Base-by-base conservation (phyloP, 768 basidiomycete genomes). In the Mycena floridula region DNA sequence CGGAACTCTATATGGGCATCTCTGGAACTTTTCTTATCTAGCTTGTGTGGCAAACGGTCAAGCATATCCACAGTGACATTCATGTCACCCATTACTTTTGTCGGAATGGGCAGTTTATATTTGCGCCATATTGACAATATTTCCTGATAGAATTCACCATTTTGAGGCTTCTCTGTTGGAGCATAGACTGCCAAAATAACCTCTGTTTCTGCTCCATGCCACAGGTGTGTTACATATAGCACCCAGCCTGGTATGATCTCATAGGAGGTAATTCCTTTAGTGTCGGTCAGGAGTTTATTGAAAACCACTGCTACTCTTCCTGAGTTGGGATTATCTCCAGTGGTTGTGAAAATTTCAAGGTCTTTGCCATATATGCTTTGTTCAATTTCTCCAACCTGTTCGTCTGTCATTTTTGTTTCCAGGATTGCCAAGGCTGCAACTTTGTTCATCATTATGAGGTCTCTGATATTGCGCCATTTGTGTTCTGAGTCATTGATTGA, bases 131-230 rank as follows among this genome's bases (percentile, higher is more conserved):
- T 1, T 0, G 15, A 0, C 2, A 18, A n/a, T 8, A 47, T n/a
- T 4, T 7, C 15, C 1, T 52, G 26, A 57, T 57, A 61, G 43
- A 57, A 61, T 0, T 1, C 7, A 2, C 8, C 44, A 9, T 48
- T 13, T 0, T 15, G n/a, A 12, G 12, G 28, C 0, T 4, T 20
- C 0, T 50, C 40, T 2, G 54, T 54, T 0, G 55, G 60, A 1
- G 60, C 54, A 9, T 60, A 60, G 0, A 55, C 4, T 1, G 53
- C 58, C 1, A 59, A 44, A 0, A 57, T 18, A 0, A 42, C 43
- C 0, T 44, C 40, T 0, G 44, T 42, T 6, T 37, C 12, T 15
- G 13, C 41, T 0, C 18, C 18, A 23, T 51, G 44, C 50, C 50
- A 51, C 3, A 18, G 32, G 7, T 35, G 32, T 4, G n/a, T 20